Percentiles rank a stretch among this genome's conserved stretches.
Conservation (phyloP, 2,329 filamentous ascomycete genomes). For the Colletotrichum musae region DNA sequence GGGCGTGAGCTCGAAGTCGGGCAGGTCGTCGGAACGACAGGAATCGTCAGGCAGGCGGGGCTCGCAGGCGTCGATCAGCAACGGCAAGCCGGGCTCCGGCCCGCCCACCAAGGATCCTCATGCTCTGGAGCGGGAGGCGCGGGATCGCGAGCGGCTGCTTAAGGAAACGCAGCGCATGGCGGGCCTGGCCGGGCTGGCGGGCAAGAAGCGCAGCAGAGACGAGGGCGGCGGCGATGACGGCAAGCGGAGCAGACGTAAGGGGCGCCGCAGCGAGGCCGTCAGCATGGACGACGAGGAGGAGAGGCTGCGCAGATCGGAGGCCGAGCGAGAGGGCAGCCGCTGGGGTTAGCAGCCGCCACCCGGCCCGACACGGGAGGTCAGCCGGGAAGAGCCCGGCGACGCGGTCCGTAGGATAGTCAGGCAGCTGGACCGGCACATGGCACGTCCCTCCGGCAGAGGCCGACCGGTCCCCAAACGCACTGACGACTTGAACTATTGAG, state of each 20-base stretch:
- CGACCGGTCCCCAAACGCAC: slow-evolving; percentile 10
- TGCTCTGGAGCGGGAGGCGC: slow-evolving; percentile 77
- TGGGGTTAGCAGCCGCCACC: slow-evolving; percentile 56
- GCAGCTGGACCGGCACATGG: slow-evolving; percentile 18
- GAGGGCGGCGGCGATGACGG: slow-evolving; percentile 51
- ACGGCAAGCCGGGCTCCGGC: slow-evolving; percentile 43
- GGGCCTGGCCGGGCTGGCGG: slow-evolving; percentile 62
- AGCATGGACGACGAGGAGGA: slow-evolving; percentile 65
- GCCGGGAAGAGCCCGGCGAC: slow-evolving; percentile 1
- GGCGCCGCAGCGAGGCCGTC: slow-evolving; percentile 64
- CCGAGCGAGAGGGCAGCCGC: slow-evolving; percentile 69
- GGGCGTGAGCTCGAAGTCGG: slow-evolving; percentile 47
- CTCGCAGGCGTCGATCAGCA: slow-evolving; percentile 51
- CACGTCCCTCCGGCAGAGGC: not conserved
- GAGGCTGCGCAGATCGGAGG: slow-evolving; percentile 69
- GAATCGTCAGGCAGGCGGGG: slow-evolving; percentile 51
- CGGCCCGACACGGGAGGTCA: not conserved
- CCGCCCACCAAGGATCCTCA: slow-evolving; percentile 68
- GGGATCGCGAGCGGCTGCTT: slow-evolving; percentile 75
- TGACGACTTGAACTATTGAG: slow-evolving; percentile 10
- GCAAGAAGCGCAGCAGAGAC: slow-evolving; percentile 66
- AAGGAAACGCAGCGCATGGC: slow-evolving; percentile 79
- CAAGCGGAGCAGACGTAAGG: slow-evolving; percentile 60
- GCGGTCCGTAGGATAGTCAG: not conserved
- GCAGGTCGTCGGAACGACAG: slow-evolving; percentile 43